phyloP scores from a whole-genome alignment of 768 basidiomycete species.

The Pleurotus cornucopiae region DNA sequence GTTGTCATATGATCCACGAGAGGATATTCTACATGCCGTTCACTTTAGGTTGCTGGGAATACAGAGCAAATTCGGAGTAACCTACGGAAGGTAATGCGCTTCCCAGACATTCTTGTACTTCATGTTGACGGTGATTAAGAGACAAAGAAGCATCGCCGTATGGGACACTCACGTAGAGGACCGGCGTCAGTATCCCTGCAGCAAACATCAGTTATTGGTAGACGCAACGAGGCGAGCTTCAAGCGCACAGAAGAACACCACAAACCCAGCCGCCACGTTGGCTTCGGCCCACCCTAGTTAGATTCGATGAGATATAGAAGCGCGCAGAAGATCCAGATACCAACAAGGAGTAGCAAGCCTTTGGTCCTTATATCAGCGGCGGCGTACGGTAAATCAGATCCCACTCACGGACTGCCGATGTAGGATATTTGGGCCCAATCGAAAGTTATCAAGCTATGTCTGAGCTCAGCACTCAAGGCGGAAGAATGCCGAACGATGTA shows the following conservation, averaged over 20 bases:
- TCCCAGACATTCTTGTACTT: conserved; percentile 65
- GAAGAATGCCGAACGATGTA: neutral
- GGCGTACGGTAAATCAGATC: too few species aligned
- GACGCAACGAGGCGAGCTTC: neutral
- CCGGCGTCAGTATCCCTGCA: conserved; percentile 53
- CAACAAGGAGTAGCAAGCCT: conserved; percentile 59
- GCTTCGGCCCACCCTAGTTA: conserved; percentile 68
- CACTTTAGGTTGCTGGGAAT: neutral
- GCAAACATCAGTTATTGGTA: neutral
- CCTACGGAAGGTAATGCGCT: conserved; percentile 51
- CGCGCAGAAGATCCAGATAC: neutral
- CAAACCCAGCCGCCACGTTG: conserved; percentile 58
- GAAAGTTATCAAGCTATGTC: conserved; percentile 74
- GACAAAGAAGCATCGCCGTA: too few species aligned
- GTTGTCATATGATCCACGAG: conserved; percentile 65
- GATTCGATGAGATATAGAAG: neutral
- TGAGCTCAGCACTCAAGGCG: conserved; percentile 26
- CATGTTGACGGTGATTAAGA: neutral
- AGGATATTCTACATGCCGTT: conserved; percentile 42
- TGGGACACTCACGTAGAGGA: conserved; percentile 42
- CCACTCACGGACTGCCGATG: conserved; percentile 49
- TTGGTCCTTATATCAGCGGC: neutral
- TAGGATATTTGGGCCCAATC: conserved; percentile 75
- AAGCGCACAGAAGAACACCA: conserved; percentile 60
- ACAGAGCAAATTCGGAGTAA: conserved; percentile 5